Percentiles rank a stretch among this genome's conserved stretches.
Evolutionary conservation across 306 rosid genomes (phyloP).

Genomic region (Mimosa bimucronata): DNA sequence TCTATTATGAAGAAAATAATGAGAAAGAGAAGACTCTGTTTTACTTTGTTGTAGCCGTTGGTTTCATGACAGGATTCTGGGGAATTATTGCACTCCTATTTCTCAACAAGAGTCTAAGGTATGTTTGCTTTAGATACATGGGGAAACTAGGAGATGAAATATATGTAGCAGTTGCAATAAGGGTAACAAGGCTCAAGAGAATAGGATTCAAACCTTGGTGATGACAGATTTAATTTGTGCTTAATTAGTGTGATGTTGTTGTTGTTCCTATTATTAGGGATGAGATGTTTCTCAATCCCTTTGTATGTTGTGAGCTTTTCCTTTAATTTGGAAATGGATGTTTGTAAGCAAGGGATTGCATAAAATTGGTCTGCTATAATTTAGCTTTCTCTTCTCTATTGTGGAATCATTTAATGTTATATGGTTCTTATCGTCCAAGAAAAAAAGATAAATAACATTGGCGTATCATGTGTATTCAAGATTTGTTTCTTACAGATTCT

Average conservation of each 20-base stretch:
- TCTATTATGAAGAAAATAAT: not conserved
- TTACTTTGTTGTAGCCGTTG: not conserved
- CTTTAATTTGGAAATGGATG: not conserved
- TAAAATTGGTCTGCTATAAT: not conserved
- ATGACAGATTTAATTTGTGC: too few species aligned
- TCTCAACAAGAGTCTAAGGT: not conserved
- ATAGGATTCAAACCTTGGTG: not conserved
- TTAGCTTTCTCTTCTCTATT: too few species aligned
- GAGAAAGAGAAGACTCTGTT: not conserved
- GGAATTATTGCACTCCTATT: not conserved
- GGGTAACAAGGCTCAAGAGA: conserved; percentile 18
- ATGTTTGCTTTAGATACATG: not conserved
- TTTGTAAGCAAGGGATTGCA: too few species aligned
- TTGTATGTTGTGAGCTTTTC: too few species aligned
- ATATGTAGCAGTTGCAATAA: conserved; percentile 5
- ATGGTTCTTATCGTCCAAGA: too few species aligned
- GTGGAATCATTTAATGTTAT: too few species aligned
- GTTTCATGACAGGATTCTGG: conserved; percentile 12
- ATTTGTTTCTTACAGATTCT: too few species aligned
- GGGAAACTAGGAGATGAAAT: not conserved
- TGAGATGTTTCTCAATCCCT: not conserved
- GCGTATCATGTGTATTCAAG: too few species aligned
- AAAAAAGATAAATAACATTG: too few species aligned
- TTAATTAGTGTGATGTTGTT: too few species aligned
- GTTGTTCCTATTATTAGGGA: not conserved